Percentiles rank a stretch among this genome's conserved stretches.
Conservation (phyloP, 306 rosid genomes). For the Phaseolus lunatus region DNA sequence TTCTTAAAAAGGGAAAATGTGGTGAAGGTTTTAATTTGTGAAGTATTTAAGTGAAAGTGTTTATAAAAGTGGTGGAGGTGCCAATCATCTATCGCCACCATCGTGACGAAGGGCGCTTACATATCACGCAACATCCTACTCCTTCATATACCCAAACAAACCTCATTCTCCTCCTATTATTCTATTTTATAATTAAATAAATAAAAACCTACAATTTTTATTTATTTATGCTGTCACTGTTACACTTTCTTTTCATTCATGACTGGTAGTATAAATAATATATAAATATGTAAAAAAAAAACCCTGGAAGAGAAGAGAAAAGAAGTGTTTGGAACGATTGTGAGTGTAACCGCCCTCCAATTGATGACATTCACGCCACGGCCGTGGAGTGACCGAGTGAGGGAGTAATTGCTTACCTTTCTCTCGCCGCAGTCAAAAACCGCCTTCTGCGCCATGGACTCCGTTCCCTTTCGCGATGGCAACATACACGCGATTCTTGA, state of each 20-base stretch:
- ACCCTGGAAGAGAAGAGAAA: neutral
- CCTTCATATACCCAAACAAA: neutral
- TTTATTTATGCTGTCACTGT: no score
- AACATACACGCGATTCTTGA: conserved; percentile 68
- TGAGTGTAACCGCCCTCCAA: conserved; percentile 47
- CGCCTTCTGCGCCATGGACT: conserved; percentile 67
- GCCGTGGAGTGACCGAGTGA: conserved; percentile 26
- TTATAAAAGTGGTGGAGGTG: neutral
- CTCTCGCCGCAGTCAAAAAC: neutral
- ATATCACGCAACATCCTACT: conserved; percentile 39
- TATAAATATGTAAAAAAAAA: neutral
- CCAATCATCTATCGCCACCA: conserved; percentile 5
- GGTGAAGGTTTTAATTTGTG: no score
- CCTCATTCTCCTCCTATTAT: neutral
- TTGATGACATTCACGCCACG: conserved; percentile 43
- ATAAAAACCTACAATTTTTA: no score
- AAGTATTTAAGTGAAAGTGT: no score
- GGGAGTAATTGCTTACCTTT: conserved; percentile 19
- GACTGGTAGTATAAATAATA: no score
- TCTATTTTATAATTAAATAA: neutral
- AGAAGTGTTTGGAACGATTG: conserved; percentile 39
- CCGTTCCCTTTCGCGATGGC: conserved; percentile 70
- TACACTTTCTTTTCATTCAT: neutral
- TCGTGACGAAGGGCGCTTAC: conserved; percentile 26
- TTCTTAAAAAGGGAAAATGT: no score